phyloP scores from a whole-genome alignment of 192 early-diverging fungal genomes.

The Umbelopsis vinacea region DNA sequence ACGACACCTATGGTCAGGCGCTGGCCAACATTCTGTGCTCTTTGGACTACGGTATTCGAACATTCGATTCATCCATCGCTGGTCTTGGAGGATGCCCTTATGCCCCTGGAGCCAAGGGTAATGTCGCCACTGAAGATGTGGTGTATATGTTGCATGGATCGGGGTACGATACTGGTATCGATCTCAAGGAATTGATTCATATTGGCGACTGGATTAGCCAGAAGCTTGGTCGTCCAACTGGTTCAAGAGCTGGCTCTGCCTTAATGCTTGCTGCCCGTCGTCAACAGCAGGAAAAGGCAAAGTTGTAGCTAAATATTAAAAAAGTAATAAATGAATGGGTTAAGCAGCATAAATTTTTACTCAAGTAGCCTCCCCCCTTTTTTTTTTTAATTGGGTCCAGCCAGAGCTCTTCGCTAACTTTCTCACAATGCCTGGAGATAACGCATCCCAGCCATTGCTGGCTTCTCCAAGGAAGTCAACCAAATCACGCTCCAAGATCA shows the following conservation, averaged over 20 bases:
- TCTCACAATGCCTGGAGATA: constrained; percentile 4
- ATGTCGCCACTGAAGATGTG: constrained; percentile 97
- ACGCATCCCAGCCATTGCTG: constrained; percentile 10
- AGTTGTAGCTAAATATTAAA: not conserved
- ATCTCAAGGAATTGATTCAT: constrained; percentile 71
- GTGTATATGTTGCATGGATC: constrained; percentile 89
- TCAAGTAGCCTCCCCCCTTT: not conserved
- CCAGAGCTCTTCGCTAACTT: not conserved
- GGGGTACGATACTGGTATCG: constrained; percentile 81
- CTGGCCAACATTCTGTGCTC: constrained; percentile 89
- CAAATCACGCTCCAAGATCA: not conserved
- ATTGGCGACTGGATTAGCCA: constrained; percentile 90
- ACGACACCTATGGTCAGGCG: constrained; percentile 98
- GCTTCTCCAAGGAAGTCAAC: not conserved
- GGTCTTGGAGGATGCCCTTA: constrained; percentile 97
- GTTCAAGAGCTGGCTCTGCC: constrained; percentile 57
- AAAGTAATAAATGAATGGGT: not conserved
- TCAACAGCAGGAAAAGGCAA: constrained; percentile 15
- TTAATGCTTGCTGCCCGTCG: constrained; percentile 35
- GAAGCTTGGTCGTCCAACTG: constrained; percentile 73
- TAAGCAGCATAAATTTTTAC: not conserved
- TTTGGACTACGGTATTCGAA: constrained; percentile 83
- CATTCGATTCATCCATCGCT: constrained; percentile 91
- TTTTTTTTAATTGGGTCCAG: not conserved
- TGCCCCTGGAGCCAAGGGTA: constrained; percentile 94